A percentile compares a stretch with the other conserved stretches of the same genome.
These are phyloP conservation scores for Penicillium diatomitis DNA, from an alignment of 495 filamentous ascomycete species.

Conservation along the genomic window DNA sequence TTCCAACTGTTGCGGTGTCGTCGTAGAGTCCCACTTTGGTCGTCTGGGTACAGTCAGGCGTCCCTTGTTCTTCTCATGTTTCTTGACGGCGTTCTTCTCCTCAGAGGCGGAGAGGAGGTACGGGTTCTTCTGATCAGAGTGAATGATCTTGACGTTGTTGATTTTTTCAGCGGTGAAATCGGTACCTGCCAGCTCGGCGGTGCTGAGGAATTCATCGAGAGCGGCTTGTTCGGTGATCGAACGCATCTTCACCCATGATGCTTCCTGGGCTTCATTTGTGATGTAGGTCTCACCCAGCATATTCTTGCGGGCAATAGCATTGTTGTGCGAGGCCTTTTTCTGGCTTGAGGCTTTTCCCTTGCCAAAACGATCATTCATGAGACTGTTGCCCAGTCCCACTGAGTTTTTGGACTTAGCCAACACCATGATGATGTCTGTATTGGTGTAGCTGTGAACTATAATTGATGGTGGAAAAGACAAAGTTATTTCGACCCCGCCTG, in stretches of 20 bases:
- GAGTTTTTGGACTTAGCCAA: conserved; percentile 90
- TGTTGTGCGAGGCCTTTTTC: conserved; percentile 59
- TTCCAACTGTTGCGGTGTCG: conserved; percentile 76
- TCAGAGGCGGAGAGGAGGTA: conserved; percentile 85
- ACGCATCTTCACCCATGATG: conserved; percentile 73
- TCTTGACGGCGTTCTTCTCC: conserved; percentile 64
- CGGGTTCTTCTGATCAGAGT: conserved; percentile 88
- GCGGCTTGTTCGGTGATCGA: conserved; percentile 96
- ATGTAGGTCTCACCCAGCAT: conserved; percentile 38
- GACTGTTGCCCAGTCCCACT: conserved; percentile 82
- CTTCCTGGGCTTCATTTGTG: conserved; percentile 40
- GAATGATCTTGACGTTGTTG: conserved; percentile 97
- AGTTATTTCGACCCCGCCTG: conserved; percentile 15
- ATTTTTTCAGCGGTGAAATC: conserved; percentile 99
- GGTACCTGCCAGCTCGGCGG: conserved; percentile 90
- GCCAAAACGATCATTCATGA: conserved; percentile 92
- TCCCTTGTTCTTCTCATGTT: conserved; percentile 68
- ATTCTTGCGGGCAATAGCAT: conserved; percentile 34
- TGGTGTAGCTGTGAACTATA: background rate
- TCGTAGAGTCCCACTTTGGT: conserved; percentile 77
- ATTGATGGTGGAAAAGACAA: conserved; percentile 6
- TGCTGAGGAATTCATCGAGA: conserved; percentile 77
- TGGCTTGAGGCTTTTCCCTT: conserved; percentile 73
- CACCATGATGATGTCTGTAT: conserved; percentile 56
- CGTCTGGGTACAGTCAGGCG: conserved; percentile 83